Evolutionary conservation across 2,329 filamentous ascomycete genomes (phyloP), one percentile per base, ranked within the genome.

Genomic region (Pseudopyrenochaeta lycopersici): DNA sequence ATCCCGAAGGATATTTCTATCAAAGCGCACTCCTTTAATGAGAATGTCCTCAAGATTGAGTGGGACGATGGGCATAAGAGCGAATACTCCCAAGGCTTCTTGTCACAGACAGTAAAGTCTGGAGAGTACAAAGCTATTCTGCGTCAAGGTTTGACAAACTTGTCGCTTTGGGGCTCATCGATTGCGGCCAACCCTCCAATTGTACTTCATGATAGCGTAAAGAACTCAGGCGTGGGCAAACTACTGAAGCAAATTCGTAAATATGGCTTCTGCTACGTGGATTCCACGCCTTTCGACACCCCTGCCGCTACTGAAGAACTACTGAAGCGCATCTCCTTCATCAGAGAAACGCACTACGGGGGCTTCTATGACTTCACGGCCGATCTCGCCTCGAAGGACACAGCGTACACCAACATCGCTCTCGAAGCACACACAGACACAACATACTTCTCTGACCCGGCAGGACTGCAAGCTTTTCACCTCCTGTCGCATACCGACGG

Each of bases 401-500:
- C 91, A 1, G 92, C 92, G 3, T 99, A 98, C 78, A 97, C 94
- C 1, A 92, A 90, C 66, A 82, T 95, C 45, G 88, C 88, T 1
- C 84, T 99, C 2, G 86, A 87, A 17, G 89, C 90, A 1, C 95
- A 99, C 76, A 98, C 94, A 1, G 95, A 99, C 77, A 98, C 87
- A 6, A 97, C 94, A 1, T 98, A 99, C 76, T 98, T 98, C 78
- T 92, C 87, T 18, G 94, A 98, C 59, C 94, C 95, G 0, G 88
- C 91, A 2, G 92, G 94, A 9, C 83, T 99, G 30, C 95, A 99
- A 74, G 88, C 95, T 21, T 96, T 99, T 76, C 95, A 99, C 71
- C 81, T 97, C 41, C 84, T 98, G 23, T 95, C 91, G 0, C 91
- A 96, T 73, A 89, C 87, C 7, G 77, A 82, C 2, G 84, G 86